These are phyloP conservation scores for Podosphaera fusca DNA, from an alignment of 2,329 filamentous ascomycete species.

Conservation along the genomic window DNA sequence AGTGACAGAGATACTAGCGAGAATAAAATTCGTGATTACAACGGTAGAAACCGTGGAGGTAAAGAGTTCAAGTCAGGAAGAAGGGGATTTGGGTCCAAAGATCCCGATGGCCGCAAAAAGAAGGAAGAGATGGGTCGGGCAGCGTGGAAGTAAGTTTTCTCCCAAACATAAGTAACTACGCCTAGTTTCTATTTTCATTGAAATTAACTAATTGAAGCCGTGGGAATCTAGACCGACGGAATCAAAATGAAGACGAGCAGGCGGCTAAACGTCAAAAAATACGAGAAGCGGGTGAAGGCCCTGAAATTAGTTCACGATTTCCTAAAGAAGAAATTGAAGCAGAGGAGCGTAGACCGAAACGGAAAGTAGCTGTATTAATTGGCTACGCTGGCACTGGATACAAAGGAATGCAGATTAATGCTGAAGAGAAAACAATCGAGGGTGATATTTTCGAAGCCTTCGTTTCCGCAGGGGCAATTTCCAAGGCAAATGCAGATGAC, in stretches of 20 bases:
- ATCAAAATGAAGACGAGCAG: conserved; percentile 25
- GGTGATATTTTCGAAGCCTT: conserved; percentile 86
- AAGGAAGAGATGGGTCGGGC: conserved; percentile 42
- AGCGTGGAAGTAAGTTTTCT: conserved; percentile 35
- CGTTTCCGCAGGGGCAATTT: conserved; percentile 75
- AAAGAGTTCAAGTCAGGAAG: conserved; percentile 19
- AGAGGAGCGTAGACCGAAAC: conserved; percentile 74
- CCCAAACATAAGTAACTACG: background rate
- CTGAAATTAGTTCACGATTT: conserved; percentile 23
- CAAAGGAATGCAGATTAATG: conserved; percentile 84
- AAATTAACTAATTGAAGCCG: conserved; percentile 27
- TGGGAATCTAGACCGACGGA: conserved; percentile 26
- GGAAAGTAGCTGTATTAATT: conserved; percentile 87
- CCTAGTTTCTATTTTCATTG: conserved; percentile 5
- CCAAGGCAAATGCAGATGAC: conserved; percentile 89
- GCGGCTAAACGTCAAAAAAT: conserved; percentile 31
- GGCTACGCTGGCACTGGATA: conserved; percentile 94
- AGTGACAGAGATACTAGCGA: background rate
- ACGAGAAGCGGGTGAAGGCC: conserved; percentile 17
- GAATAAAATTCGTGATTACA: conserved; percentile 4
- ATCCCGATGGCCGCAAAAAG: conserved; percentile 25
- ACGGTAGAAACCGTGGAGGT: conserved; percentile 8
- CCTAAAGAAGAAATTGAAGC: conserved; percentile 65
- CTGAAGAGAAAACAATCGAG: conserved; percentile 76
- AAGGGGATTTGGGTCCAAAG: conserved; percentile 21